A percentile compares a stretch with the other conserved stretches of the same genome.
These are phyloP conservation scores for Ziziphus jujuba DNA, from an alignment of 306 rosid species.

Conservation along the genomic window DNA sequence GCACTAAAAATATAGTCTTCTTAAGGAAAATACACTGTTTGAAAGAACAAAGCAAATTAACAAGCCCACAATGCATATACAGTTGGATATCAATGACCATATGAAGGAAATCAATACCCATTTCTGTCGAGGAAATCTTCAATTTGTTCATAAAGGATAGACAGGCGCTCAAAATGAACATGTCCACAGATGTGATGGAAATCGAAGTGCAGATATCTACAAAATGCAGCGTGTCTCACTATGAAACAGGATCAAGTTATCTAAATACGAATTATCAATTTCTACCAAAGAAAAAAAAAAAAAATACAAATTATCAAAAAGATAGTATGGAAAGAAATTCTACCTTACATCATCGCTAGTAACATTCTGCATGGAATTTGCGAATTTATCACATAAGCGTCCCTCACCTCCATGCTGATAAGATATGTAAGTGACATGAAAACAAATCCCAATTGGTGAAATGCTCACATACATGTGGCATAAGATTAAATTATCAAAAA, in stretches of 20 bases:
- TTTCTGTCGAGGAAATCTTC: conserved; percentile 83
- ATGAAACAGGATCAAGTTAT: conserved; percentile 12
- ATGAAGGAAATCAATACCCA: conserved; percentile 57
- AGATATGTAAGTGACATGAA: conserved; percentile 33
- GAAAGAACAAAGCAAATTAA: background rate
- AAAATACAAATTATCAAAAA: conserved; percentile 8
- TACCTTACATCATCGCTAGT: conserved; percentile 87
- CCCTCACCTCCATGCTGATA: conserved; percentile 98
- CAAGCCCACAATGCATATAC: background rate
- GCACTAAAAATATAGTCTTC: too few species aligned
- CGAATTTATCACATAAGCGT: conserved; percentile 69
- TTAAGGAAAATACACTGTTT: too few species aligned
- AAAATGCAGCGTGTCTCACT: conserved; percentile 27
- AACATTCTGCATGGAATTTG: conserved; percentile 60
- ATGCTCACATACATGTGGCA: background rate
- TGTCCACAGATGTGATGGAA: conserved; percentile 95
- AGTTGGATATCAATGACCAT: conserved; percentile 11
- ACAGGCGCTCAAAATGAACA: conserved; percentile 90
- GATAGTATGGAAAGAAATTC: conserved; percentile 38
- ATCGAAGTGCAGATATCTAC: conserved; percentile 94
- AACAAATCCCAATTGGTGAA: conserved; percentile 6
- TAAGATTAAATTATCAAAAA: conserved; percentile 20
- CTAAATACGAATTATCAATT: background rate
- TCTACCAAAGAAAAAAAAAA: too few species aligned
- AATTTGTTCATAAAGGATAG: conserved; percentile 84